Base-by-base conservation (phyloP, 2,329 filamentous ascomycete species). In the Cyphellophora europaea region DNA sequence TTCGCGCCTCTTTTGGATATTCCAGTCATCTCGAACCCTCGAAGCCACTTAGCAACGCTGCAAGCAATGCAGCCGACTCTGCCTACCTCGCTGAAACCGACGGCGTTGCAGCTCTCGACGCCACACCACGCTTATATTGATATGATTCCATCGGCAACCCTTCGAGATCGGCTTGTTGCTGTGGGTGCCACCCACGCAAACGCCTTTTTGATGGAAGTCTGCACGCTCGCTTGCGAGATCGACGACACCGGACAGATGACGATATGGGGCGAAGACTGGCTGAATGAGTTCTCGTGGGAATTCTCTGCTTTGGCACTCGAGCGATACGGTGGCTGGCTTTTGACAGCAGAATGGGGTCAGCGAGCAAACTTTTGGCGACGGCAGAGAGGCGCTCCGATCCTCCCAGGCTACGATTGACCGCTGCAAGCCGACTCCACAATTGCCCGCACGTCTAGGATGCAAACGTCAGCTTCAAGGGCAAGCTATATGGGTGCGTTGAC, bases 221-320 rank as follows among this genome's bases (percentile, higher is more conserved):
- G 60, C 17, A 56, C 55, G 11, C 51, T 53, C 29, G 53, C 50
- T 8, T 53, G 51, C 15, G 55, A 59, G 8, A 47, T 52, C 11
- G 55, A 61, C 35, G 59, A 61, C 31, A 44, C 49, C 5, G 57
- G 55, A 5, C 60, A 63, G 35, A 38, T 64, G 34, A 62, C 52
- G n/a, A 56, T 63, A 30, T 64, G 61, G 61, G 60, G 61, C 16
- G 57, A 61, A 15, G 57, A 64, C 41, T 53, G 58, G 27, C 44
- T 61, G 5, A 60, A 62, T 37, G 61, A 63, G 33, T 52, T 59
- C 37, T 56, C 56, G 4, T 65, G 61, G 61, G 61, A 65, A 38
- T 58, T 63, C 31, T 63, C 59, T n/a, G 52, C 54, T 15, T 41
- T 46, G 6, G 49, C 61, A 2, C 46, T 63, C 17, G 56, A 61